Evolutionary conservation across 169 alveolate genomes (phyloP), one percentile per base, ranked within the genome.

Genomic region (Theileria annulata): DNA sequence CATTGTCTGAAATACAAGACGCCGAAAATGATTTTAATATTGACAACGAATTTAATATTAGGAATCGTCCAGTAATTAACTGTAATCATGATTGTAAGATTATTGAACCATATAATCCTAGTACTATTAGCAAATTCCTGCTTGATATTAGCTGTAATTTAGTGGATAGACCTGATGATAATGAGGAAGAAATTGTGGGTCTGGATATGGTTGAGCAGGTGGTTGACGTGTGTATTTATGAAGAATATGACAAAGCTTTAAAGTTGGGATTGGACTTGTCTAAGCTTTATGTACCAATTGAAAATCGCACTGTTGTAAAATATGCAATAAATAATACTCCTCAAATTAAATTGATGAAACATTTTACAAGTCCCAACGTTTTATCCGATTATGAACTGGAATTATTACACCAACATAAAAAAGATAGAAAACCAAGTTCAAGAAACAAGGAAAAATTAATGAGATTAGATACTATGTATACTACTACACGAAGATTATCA

Each of bases 61-160:
- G n/a, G 4, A 60, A 60, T 9, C 30, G 19, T 9, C 30, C 31
- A 33, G 69, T 25, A 3, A 27, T 25, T 15, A 23, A n/a, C 58
- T 67, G 75, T 23, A 42, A 19, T 54, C 19, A 48, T 12, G 19
- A 19, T 31, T 67, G 75, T 19, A 31, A 67, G n/a, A 12, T 25
- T 5, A 67, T 67, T 21, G 75, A 31, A 19, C 75, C 75, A 31
- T 67, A 67, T 23, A 67, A 67, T 54, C 3, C 62, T 17, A 35
- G 35, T 23, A 30, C 75, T 4, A 37, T 67, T 1, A 19, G 21
- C 17, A 35, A 10, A 21, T 67, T 31, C 62, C 59, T 67, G 5
- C 15, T 60, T 9, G 33, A 60, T 21, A 21, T 54, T n/a, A 12
- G 27, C 63, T 4, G 23, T 21, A 12, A 21, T 17, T 21, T n/a